Evolutionary conservation across 306 rosid species (phyloP).

Genomic region (Vigna unguiculata): DNA sequence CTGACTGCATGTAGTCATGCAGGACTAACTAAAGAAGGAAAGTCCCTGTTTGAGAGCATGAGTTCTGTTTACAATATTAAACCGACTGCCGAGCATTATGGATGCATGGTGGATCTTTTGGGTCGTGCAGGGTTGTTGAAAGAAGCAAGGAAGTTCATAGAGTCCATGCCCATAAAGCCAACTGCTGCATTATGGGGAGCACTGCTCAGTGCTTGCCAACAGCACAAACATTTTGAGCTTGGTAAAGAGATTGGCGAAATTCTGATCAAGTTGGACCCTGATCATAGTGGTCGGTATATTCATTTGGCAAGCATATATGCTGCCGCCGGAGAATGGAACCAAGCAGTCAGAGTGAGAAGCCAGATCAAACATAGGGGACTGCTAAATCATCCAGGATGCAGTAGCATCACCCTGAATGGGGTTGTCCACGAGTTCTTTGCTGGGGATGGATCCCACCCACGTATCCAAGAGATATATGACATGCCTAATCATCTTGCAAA

Average conservation of each 20-base stretch:
- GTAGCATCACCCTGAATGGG: constrained; percentile 60
- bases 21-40: constrained; percentile 63
- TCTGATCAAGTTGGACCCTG: constrained; percentile 59
- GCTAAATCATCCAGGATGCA: constrained; percentile 58
- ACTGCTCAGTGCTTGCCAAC: constrained; percentile 58
- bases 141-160: constrained; percentile 59
- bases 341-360: constrained; percentile 58
- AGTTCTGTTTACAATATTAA: constrained; percentile 46
- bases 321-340: constrained; percentile 63
- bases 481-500: constrained; percentile 45
- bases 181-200: constrained; percentile 71
- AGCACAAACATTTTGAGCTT: constrained; percentile 57
- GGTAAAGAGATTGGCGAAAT: constrained; percentile 61
- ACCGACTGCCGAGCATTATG: constrained; percentile 63
- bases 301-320: constrained; percentile 61
- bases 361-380: constrained; percentile 54
- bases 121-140: constrained; percentile 63
- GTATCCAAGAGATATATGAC: constrained; percentile 48
- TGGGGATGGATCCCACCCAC: constrained; percentile 51
- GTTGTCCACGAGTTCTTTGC: constrained; percentile 61
- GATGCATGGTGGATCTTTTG: constrained; percentile 70
- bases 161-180: constrained; percentile 63
- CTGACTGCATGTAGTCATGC: constrained; percentile 68
- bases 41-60: constrained; percentile 54
- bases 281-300: constrained; percentile 59